Evolutionary conservation across 441 rosid species (phyloP).

Genomic region (Jatropha podagrica): DNA sequence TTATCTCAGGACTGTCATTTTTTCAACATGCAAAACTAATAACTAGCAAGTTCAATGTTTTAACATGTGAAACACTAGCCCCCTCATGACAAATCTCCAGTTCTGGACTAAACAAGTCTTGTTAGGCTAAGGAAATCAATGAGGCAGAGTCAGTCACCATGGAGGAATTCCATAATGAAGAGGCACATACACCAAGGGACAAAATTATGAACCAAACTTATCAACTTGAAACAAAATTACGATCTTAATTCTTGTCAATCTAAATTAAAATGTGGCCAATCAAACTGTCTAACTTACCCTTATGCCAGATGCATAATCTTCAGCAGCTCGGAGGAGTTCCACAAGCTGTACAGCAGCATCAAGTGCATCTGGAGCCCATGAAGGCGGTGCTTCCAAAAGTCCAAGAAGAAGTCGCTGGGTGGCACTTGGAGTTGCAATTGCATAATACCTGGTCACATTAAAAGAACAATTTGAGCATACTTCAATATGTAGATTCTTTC

Average conservation of each 20-base stretch:
- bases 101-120: background rate
- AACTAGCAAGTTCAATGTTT: background rate
- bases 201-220: background rate
- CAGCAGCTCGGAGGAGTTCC: constrained; percentile 99
- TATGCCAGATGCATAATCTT: constrained; percentile 95
- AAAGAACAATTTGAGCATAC: constrained; percentile 13
- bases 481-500: constrained; percentile 10
- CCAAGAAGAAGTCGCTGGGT: constrained; percentile 98
- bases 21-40: background rate
- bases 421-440: constrained; percentile 99
- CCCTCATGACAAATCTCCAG: background rate
- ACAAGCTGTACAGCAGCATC: constrained; percentile 99
- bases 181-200: background rate
- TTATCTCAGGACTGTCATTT: background rate
- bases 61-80: background rate
- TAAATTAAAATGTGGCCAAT: constrained; percentile 13
- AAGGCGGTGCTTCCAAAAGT: constrained; percentile 98
- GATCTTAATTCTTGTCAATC: background rate
- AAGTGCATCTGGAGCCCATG: constrained; percentile 99
- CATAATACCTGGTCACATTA: constrained; percentile 65
- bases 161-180: background rate
- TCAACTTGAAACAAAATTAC: background rate
- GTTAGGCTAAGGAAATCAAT: background rate
- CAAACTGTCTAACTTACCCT: constrained; percentile 55
- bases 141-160: background rate